Conservation (phyloP, 805 yeast species). For the Torulaspora franciscae region DNA sequence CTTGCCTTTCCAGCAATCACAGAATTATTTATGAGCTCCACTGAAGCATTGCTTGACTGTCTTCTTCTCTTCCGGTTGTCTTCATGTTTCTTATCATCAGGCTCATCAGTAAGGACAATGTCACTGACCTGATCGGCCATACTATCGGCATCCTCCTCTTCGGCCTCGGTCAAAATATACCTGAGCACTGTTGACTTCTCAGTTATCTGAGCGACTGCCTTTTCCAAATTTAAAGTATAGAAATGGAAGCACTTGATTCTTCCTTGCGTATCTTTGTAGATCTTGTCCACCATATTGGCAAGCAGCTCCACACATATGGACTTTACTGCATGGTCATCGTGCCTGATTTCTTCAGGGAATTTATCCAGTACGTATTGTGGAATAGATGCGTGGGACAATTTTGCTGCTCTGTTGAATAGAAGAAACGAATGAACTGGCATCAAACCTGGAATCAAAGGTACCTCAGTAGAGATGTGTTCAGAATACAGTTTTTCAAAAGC, state of each 20-base stretch:
- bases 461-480: conserved; percentile 37
- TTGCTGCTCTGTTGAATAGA: conserved; percentile 82
- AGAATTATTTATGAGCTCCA: conserved; percentile 40
- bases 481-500: conserved; percentile 54
- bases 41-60: conserved; percentile 28
- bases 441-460: conserved; percentile 77
- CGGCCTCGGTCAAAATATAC: conserved; percentile 43
- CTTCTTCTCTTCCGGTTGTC: conserved; percentile 31
- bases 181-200: conserved; percentile 54
- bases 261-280: conserved; percentile 50
- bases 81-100: conserved; percentile 5
- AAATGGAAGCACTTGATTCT: conserved; percentile 83
- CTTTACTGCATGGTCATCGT: conserved; percentile 78
- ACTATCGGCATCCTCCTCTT: conserved; percentile 35
- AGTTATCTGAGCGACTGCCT: conserved; percentile 81
- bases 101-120: conserved; percentile 30
- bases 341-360: conserved; percentile 51
- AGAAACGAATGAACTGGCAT: conserved; percentile 87
- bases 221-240: conserved; percentile 87
- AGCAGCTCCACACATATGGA: conserved; percentile 74
- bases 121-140: conserved; percentile 28
- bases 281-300: conserved; percentile 54
- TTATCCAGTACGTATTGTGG: conserved; percentile 51
- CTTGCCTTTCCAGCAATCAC: conserved; percentile 34
- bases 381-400: conserved; percentile 78